These are phyloP conservation scores for Termitomyces sp. DNA, from an alignment of 768 basidiomycete genomes.

Conservation along the genomic window DNA sequence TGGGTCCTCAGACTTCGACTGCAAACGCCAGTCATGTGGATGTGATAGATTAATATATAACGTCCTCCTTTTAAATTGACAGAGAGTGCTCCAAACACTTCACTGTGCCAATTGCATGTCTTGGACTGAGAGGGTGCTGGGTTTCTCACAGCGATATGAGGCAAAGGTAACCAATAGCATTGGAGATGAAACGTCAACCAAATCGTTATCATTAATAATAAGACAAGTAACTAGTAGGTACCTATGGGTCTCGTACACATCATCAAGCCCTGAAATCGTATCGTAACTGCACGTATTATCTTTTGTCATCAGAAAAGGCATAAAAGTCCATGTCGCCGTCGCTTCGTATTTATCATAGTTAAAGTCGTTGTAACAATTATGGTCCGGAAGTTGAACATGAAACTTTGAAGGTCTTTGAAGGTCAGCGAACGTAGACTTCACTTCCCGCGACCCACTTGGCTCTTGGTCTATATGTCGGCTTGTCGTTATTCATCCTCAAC, in stretches of 20 bases:
- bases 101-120: no score
- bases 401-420: neutral
- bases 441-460: slow-evolving; percentile 45
- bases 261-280: neutral
- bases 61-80: neutral
- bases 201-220: neutral
- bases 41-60: neutral
- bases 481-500: slow-evolving; percentile 43
- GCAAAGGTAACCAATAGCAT: neutral
- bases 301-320: neutral
- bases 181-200: neutral
- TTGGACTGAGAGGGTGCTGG: neutral
- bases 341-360: neutral
- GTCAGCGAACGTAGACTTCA: slow-evolving; percentile 37
- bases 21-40: neutral
- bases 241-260: neutral
- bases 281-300: neutral
- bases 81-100: neutral
- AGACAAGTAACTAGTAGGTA: neutral
- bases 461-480: slow-evolving; percentile 51
- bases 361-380: neutral
- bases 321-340: neutral
- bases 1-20: neutral
- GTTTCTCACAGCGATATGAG: neutral
- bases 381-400: neutral